Evolutionary conservation across 164 flowering plant genomes (phyloP), one percentile per base, ranked within the genome.

Genomic region (Aristolochia californica): DNA sequence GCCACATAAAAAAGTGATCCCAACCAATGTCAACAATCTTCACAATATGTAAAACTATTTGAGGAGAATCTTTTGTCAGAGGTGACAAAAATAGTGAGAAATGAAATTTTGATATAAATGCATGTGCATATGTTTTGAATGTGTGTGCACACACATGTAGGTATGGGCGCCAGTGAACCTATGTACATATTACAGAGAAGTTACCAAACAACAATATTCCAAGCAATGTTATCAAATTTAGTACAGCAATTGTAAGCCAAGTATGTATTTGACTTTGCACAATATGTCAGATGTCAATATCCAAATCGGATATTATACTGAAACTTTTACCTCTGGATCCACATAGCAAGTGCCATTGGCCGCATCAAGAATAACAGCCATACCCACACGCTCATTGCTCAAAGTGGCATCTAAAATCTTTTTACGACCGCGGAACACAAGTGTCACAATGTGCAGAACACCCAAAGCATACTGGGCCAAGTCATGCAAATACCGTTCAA

Each of bases 381-480:
- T 80, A 48, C 99, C 99, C 20, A 80, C 81, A 70, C 95, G 91
- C 57, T 87, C 81, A 60, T 84, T 89, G 80, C 95, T 87, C 57
- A 93, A 65, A 38, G 86, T 78, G 54, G 93, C 87, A 82, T 68
- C 82, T 0, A 93, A 84, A 65, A 93, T 77, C 71, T 69, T 69
- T 74, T 82, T 90, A 58, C 97, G 95, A 68, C 95, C 78, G 63
- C 69, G 72, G 44, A 91, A 90, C 27, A 82, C 90, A 69, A 90
- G 66, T 24, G 97, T 87, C 21, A 89, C 87, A 67, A 93, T 85
- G 62, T 90, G 97, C 64, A 93, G 67, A 58, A 93, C 90, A 68
- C 97, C 95, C 69, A 93, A 71, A n/a, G 99, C 96, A 83, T 89
- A 90, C 66, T 93, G 99, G 70, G 87, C 96, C 78, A 90, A 74